phyloP scores from a whole-genome alignment of 2,329 filamentous ascomycete genomes.

The Phaeosphaeriaceae sp. region DNA sequence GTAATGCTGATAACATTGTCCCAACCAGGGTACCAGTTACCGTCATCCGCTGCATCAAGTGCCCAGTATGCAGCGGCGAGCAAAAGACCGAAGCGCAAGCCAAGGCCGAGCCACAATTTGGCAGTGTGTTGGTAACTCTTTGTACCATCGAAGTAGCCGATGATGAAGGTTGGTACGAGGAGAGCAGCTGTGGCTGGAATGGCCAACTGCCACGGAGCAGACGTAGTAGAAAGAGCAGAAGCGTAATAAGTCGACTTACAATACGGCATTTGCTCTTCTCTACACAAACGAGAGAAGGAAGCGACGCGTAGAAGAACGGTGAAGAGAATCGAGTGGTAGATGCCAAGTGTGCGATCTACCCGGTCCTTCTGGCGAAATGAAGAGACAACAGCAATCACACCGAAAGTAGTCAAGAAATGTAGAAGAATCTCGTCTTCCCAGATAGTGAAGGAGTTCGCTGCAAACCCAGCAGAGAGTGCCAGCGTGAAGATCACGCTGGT shows the following conservation, averaged over 20 bases:
- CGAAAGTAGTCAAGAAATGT: slow-evolving; percentile 90
- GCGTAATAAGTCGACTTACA: slow-evolving; percentile 96
- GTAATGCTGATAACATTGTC: slow-evolving; percentile 68
- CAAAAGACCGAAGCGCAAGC: slow-evolving; percentile 77
- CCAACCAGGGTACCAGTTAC: slow-evolving; percentile 73
- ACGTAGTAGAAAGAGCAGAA: slow-evolving; percentile 89
- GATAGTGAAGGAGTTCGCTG: slow-evolving; percentile 97
- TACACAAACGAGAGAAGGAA: slow-evolving; percentile 89
- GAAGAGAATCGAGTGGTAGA: slow-evolving; percentile 87
- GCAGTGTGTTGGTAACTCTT: slow-evolving; percentile 88
- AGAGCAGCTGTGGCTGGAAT: slow-evolving; percentile 80
- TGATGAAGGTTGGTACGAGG: slow-evolving; percentile 75
- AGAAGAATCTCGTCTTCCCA: slow-evolving; percentile 97
- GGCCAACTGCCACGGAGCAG: slow-evolving; percentile 84
- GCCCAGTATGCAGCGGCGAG: slow-evolving; percentile 85
- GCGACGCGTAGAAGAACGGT: slow-evolving; percentile 78
- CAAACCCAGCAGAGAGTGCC: slow-evolving; percentile 91
- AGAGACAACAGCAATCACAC: slow-evolving; percentile 73
- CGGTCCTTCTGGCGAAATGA: slow-evolving; percentile 75
- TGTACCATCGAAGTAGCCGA: slow-evolving; percentile 81
- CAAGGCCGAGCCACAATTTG: slow-evolving; percentile 81
- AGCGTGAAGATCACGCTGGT: slow-evolving; percentile 79
- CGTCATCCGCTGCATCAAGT: slow-evolving; percentile 87
- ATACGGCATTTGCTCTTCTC: slow-evolving; percentile 98
- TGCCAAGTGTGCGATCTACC: slow-evolving; percentile 74